A percentile compares a stretch with the other conserved stretches of the same genome.
phyloP scores from a whole-genome alignment of 2,329 filamentous ascomycete genomes.

The Cladosporium austrohemisphaericum region DNA sequence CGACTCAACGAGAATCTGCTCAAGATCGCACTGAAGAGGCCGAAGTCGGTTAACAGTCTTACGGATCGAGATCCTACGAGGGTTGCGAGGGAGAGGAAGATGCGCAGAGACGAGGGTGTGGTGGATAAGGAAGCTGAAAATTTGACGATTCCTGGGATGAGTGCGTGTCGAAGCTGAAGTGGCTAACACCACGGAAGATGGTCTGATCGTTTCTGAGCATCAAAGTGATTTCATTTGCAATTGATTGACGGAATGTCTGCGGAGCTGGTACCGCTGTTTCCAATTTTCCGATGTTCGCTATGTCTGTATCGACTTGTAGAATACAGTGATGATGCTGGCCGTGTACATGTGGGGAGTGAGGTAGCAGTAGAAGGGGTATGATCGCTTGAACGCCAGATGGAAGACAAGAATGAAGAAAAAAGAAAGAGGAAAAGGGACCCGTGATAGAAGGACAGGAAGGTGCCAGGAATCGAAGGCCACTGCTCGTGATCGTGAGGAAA shows the following conservation, averaged over 20 bases:
- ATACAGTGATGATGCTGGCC: not conserved
- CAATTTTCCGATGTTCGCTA: no score
- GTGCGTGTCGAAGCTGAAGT: no score
- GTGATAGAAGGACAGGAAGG: slow-evolving; percentile 8
- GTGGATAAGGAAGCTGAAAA: not conserved
- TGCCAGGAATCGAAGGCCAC: not conserved
- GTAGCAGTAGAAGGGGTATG: slow-evolving; percentile 13
- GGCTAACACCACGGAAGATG: not conserved
- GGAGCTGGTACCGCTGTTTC: no score
- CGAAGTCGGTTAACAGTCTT: slow-evolving; percentile 20
- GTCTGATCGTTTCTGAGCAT: no score
- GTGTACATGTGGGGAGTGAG: not conserved
- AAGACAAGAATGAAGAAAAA: not conserved
- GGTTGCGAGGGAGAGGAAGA: slow-evolving; percentile 12
- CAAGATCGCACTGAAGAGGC: slow-evolving; percentile 16
- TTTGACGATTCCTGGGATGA: not conserved
- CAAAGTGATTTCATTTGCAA: no score
- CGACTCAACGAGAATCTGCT: slow-evolving; percentile 20
- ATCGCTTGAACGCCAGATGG: slow-evolving; percentile 6
- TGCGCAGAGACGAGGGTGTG: not conserved
- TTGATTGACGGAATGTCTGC: no score
- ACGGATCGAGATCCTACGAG: slow-evolving; percentile 23
- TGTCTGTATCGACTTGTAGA: no score
- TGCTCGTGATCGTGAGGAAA: slow-evolving; percentile 2
- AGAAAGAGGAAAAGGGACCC: not conserved